A percentile compares a stretch with the other conserved stretches of the same genome.
Evolutionary conservation across 441 rosid genomes (phyloP).

Genomic region (Melastoma candidum): DNA sequence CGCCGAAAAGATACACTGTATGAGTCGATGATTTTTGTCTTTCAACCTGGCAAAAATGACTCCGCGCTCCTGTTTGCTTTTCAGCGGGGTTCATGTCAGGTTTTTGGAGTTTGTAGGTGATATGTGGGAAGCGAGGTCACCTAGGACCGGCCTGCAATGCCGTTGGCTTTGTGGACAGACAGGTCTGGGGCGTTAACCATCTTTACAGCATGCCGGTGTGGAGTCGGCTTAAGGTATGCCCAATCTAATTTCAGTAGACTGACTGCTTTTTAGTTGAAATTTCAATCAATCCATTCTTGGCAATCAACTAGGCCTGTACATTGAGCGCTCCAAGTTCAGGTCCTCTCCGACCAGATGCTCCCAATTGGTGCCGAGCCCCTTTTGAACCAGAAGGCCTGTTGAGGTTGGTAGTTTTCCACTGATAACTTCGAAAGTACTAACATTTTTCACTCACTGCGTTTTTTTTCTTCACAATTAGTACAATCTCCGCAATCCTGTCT

Average conservation of each 20-base stretch:
- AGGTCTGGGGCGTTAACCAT: conserved; percentile 63
- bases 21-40: background rate
- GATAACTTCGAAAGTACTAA: background rate
- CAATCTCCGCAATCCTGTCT: conserved; percentile 58
- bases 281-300: background rate
- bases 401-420: conserved; percentile 23
- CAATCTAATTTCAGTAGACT: background rate
- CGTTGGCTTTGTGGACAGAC: conserved; percentile 51
- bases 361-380: conserved; percentile 49
- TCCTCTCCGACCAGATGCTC: conserved; percentile 38
- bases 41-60: no score
- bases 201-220: conserved; percentile 43
- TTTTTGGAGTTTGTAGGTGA: conserved; percentile 26
- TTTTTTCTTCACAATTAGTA: conserved; percentile 21
- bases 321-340: conserved; percentile 39
- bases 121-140: conserved; percentile 69
- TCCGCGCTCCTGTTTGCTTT: background rate
- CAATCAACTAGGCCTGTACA: conserved; percentile 45
- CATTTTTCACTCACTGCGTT: background rate
- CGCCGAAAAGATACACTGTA: conserved; percentile 26
- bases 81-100: background rate
- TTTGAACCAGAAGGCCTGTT: conserved; percentile 69
- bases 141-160: conserved; percentile 69
- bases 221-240: conserved; percentile 44
- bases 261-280: background rate